Evolutionary conservation across 2,329 filamentous ascomycete genomes (phyloP).

Genomic region (Myriangium duriaei): DNA sequence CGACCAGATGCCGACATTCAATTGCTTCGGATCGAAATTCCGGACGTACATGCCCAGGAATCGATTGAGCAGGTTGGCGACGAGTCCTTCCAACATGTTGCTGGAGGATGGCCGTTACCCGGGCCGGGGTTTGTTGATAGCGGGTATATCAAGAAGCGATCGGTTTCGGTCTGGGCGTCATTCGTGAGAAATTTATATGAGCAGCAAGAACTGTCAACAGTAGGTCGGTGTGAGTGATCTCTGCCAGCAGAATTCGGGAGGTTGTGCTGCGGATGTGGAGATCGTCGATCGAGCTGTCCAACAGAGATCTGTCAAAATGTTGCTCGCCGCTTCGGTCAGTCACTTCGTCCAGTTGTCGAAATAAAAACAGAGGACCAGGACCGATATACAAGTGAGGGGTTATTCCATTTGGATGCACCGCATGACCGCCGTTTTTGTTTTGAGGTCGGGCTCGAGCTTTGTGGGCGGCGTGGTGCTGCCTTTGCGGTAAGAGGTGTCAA

Average conservation of each 20-base stretch:
- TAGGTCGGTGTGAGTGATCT: too few species aligned
- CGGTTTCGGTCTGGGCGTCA: slow-evolving; percentile 1
- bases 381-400: too few species aligned
- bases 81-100: slow-evolving; percentile 91
- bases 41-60: slow-evolving; percentile 99
- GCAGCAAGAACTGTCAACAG: background rate
- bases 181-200: background rate
- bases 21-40: slow-evolving; percentile 95
- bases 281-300: too few species aligned
- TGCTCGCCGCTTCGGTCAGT: too few species aligned
- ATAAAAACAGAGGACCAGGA: too few species aligned
- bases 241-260: too few species aligned
- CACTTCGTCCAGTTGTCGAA: too few species aligned
- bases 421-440: background rate
- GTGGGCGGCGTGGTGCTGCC: too few species aligned
- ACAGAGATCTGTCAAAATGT: too few species aligned
- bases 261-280: too few species aligned
- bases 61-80: slow-evolving; percentile 93
- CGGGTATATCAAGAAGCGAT: background rate
- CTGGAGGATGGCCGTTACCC: slow-evolving; percentile 54
- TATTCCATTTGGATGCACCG: too few species aligned
- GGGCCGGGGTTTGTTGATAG: slow-evolving; percentile 43
- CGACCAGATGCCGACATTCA: slow-evolving; percentile 98
- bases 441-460: background rate
- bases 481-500: too few species aligned